Conservation (phyloP, 148 eudicot species). For the Fallopia convolvulus region DNA sequence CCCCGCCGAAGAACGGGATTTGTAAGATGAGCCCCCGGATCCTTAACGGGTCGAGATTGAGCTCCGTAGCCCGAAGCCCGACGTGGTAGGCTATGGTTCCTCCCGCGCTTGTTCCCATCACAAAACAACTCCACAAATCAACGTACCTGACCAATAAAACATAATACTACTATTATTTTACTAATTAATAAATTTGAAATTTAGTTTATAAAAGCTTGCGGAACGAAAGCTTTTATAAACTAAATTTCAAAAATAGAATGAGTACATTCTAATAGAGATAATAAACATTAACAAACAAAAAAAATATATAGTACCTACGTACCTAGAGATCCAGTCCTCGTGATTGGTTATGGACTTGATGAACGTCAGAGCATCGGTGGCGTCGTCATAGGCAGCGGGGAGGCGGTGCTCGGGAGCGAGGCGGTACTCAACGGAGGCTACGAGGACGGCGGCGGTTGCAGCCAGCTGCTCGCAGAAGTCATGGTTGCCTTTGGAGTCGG, state of each 20-base stretch:
- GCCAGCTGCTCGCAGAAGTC: conserved; percentile 34
- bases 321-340: background rate
- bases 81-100: conserved; percentile 53
- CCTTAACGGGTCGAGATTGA: conserved; percentile 45
- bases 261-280: no score
- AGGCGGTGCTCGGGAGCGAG: conserved; percentile 77
- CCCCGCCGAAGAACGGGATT: conserved; percentile 63
- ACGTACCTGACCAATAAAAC: conserved; percentile 44
- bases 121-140: conserved; percentile 46
- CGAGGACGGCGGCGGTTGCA: conserved; percentile 32
- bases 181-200: no score
- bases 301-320: background rate
- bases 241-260: no score
- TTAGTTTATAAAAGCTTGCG: no score
- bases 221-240: no score
- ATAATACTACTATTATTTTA: conserved; percentile 15
- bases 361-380: conserved; percentile 57
- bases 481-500: conserved; percentile 33
- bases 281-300: no score
- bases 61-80: conserved; percentile 42
- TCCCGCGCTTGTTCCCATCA: conserved; percentile 74
- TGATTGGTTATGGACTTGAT: conserved; percentile 4
- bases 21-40: conserved; percentile 69
- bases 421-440: conserved; percentile 61
- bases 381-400: conserved; percentile 79